phyloP scores from a whole-genome alignment of 768 basidiomycete genomes.

The Pleurotus platypus region DNA sequence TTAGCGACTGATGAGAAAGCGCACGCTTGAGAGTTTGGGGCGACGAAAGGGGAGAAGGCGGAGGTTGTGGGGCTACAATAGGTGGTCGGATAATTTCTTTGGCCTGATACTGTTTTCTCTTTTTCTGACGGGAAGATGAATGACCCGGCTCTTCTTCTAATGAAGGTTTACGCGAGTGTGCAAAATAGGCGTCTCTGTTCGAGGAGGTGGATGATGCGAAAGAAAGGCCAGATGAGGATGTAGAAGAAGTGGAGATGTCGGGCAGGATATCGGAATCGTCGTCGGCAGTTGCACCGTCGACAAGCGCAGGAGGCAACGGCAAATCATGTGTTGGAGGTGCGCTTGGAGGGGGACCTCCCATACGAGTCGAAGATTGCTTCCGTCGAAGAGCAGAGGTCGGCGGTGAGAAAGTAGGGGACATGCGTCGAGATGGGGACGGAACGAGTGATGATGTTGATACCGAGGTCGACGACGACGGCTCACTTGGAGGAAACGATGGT shows the following conservation, averaged over 20 bases:
- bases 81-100: neutral
- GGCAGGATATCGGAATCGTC: slow-evolving; percentile 12
- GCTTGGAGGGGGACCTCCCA: slow-evolving; percentile 35
- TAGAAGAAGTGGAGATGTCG: slow-evolving; percentile 17
- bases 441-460: slow-evolving; percentile 19
- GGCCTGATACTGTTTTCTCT: slow-evolving; percentile 16
- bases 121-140: slow-evolving; percentile 22
- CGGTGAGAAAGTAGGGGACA: slow-evolving; percentile 16
- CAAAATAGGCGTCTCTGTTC: slow-evolving; percentile 21
- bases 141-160: slow-evolving; percentile 9
- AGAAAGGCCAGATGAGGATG: slow-evolving; percentile 37
- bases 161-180: neutral
- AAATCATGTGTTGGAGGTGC: slow-evolving; percentile 48
- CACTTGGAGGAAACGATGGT: slow-evolving; percentile 24
- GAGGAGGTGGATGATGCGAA: slow-evolving; percentile 38
- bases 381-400: slow-evolving; percentile 35
- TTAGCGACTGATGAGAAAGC: slow-evolving; percentile 53
- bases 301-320: slow-evolving; percentile 37
- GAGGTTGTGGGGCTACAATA: slow-evolving; percentile 9
- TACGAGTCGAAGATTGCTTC: slow-evolving; percentile 38
- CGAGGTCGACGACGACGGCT: slow-evolving; percentile 25
- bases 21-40: slow-evolving; percentile 47
- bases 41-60: slow-evolving; percentile 18
- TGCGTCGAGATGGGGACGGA: slow-evolving; percentile 13
- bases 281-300: slow-evolving; percentile 13